These are phyloP conservation scores for Lodderomyces elongisporus DNA, from an alignment of 1,139 yeast species.

Conservation along the genomic window DNA sequence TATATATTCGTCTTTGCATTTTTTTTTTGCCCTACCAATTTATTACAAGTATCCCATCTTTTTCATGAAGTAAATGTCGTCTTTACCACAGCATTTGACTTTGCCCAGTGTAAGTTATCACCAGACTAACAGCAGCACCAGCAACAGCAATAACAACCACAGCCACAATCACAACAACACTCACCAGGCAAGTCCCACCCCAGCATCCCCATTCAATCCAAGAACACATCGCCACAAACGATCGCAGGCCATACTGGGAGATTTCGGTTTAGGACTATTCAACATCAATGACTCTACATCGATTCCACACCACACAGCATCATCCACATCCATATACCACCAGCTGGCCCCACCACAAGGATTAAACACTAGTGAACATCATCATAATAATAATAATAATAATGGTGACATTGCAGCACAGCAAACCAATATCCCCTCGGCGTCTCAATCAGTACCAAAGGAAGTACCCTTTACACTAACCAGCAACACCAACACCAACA, in stretches of 20 bases:
- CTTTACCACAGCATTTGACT: constrained; percentile 3
- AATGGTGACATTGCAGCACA: background rate
- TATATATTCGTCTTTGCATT: background rate
- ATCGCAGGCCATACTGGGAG: constrained; percentile 72
- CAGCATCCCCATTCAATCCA: constrained; percentile 17
- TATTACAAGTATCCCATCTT: background rate
- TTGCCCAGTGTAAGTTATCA: background rate
- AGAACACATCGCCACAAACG: constrained; percentile 62
- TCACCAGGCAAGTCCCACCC: background rate
- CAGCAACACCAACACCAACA: constrained; percentile 1
- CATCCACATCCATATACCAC: no score
- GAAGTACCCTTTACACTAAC: constrained; percentile 2
- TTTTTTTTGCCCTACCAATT: background rate
- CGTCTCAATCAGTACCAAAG: constrained; percentile 4
- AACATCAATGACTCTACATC: no score
- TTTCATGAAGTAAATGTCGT: constrained; percentile 2
- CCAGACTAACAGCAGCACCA: background rate
- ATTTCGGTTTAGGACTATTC: constrained; percentile 44
- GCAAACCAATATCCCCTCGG: background rate
- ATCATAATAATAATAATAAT: background rate
- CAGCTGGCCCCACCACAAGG: background rate
- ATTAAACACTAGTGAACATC: no score
- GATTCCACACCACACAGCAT: constrained; percentile 11
- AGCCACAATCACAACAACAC: background rate
- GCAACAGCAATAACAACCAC: background rate